These are phyloP conservation scores for Morella rubra DNA, from an alignment of 306 rosid genomes.

Conservation along the genomic window DNA sequence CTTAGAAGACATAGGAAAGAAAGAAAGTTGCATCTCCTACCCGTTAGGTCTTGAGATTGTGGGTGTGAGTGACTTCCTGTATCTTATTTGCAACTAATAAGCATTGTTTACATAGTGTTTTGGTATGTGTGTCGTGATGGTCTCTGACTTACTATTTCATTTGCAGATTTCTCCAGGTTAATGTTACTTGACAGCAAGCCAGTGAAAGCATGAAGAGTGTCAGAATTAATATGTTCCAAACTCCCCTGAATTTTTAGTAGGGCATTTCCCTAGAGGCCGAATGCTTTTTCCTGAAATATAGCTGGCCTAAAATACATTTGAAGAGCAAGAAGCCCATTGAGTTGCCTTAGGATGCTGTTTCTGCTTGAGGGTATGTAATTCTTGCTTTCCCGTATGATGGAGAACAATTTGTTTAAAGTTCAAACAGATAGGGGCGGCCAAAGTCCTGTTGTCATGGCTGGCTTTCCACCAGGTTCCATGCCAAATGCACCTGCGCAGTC, in stretches of 20 bases:
- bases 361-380: not conserved
- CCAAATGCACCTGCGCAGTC: slow-evolving; percentile 47
- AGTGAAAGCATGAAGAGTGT: not conserved
- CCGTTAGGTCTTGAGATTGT: not conserved
- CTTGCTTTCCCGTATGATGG: slow-evolving; percentile 35
- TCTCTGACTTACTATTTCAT: not conserved
- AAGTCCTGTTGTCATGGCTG: slow-evolving; percentile 37
- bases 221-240: not conserved
- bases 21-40: not conserved
- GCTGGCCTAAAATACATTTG: slow-evolving; percentile 17
- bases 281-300: slow-evolving; percentile 4
- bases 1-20: not conserved
- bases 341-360: not conserved
- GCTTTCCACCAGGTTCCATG: slow-evolving; percentile 36
- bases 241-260: not conserved
- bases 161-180: slow-evolving; percentile 13
- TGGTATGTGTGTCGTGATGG: not conserved
- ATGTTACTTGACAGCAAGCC: slow-evolving; percentile 2
- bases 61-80: not conserved
- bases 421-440: slow-evolving; percentile 33
- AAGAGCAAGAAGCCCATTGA: slow-evolving; percentile 3
- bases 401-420: slow-evolving; percentile 38
- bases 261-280: not conserved
- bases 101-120: not conserved
- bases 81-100: not conserved